These are phyloP conservation scores for Cystobasidiaceae sp. DNA, from an alignment of 1,284 basidiomycete species.

Conservation along the genomic window DNA sequence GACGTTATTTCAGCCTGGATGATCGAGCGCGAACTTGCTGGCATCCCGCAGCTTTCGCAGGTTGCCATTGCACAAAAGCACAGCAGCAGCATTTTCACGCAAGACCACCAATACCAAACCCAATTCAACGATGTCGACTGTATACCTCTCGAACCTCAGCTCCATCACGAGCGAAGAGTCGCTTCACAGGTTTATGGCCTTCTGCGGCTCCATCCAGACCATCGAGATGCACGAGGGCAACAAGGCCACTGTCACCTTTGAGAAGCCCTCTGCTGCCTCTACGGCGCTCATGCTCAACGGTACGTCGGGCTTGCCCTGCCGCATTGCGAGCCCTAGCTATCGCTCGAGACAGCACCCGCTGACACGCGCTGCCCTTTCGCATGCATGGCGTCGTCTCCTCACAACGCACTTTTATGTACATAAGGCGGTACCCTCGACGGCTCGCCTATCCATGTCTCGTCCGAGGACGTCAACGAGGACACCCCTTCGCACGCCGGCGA, in stretches of 20 bases:
- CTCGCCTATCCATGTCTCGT: slow-evolving; percentile 58
- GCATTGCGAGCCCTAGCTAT: background rate
- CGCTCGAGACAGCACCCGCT: background rate
- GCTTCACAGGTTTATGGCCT: slow-evolving; percentile 64
- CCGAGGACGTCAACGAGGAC: slow-evolving; percentile 55
- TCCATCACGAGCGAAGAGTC: slow-evolving; percentile 58
- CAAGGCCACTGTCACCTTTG: slow-evolving; percentile 61
- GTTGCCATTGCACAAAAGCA: too few relatives aligned
- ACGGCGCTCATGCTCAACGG: slow-evolving; percentile 62
- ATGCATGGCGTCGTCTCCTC: background rate
- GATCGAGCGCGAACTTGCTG: too few relatives aligned
- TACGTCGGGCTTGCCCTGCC: background rate
- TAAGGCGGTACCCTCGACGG: slow-evolving; percentile 67
- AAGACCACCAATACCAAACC: background rate
- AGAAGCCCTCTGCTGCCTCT: slow-evolving; percentile 68
- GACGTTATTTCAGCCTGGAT: too few relatives aligned
- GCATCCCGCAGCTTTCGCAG: too few relatives aligned
- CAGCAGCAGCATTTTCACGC: background rate
- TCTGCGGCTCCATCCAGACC: slow-evolving; percentile 54
- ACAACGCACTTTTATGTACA: slow-evolving; percentile 47
- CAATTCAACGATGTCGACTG: slow-evolving; percentile 9
- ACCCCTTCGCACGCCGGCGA: slow-evolving; percentile 41
- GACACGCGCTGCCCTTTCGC: background rate
- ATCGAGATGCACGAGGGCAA: slow-evolving; percentile 46
- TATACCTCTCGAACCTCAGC: slow-evolving; percentile 56